Base-by-base conservation (phyloP, 495 filamentous ascomycete genomes). In the Penicillium desertorum region DNA sequence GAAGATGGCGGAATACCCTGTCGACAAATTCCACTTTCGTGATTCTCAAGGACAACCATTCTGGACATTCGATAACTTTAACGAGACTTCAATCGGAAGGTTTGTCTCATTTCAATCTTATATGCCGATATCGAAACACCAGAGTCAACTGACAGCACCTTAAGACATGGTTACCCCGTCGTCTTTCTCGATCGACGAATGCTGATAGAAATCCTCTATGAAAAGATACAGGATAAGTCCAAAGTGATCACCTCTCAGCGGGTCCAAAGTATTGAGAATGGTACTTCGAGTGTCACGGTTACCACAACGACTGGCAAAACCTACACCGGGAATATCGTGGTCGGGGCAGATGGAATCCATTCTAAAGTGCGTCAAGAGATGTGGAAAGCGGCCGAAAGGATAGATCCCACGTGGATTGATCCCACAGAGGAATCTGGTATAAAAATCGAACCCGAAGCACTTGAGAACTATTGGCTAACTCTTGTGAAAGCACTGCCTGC, bases 331-430 rank as follows among this genome's bases (percentile, higher is more conserved):
- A 68, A 76, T 51, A 58, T 82, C n/a, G 52, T 84, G 5, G 62
- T 82, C n/a, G 81, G 80, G 0, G 72, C 73, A n/a, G 82, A 84
- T 55, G 82, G 80, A 0, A 71, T 81, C 29, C 74, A 79, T 55
- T 78, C 75, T 48, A 66, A 57, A 25, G 74, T 76, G 8, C 66
- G 79, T 16, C 51, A 63, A 45, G 70, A 78, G 54, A 78, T 84
- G 71, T 69, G 74, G 60, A 56, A 68, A 10, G 60, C 69, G 49
- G 71, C 66, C 5, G 44, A 68, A 27, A 57, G 63, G 29, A n/a
- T 56, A 5, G 58, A 66, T 50, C 55, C 58, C 22, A 37, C 44
- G n/a, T 64, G 67, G 60, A 32, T 55, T 57, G 61, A 64, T 47
- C 60, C 57, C 8, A 39, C 30, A 14, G 66, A 69, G 30, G 39